Evolutionary conservation across 2,329 filamentous ascomycete genomes (phyloP), one percentile per base, ranked within the genome.

Genomic region (Blastomyces emzantsi): DNA sequence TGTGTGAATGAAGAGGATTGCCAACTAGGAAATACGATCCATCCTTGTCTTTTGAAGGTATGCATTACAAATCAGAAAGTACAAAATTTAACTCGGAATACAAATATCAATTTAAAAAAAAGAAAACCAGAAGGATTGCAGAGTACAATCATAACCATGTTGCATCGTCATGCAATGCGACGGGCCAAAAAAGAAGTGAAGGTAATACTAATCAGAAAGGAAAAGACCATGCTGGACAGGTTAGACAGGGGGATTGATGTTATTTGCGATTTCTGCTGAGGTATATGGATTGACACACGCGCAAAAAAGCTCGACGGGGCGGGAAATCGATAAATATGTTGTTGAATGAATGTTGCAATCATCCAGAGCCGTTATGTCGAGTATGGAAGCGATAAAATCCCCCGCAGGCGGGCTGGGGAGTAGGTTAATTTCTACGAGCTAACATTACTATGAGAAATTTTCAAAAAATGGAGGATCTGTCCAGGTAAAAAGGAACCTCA

Each of bases 381-480:
- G 5, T 8, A 15, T 54, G 51, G 25, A 33, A 11, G 54, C 15
- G 17, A 13, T 25, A 54, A 54, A 36, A 22, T 22, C 15, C 22
- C 15, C 3, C 6, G 3, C 33, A 56, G 7, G 33, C 9, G 39
- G 54, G 19, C 25, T n/a, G 28, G 15, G 17, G n/a, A 36, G 30
- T 51, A 22, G 45, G 54, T 62, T 62, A 62, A 56, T 62, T 62
- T 25, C 60, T 62, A 62, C 11, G 60, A 56, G 17, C 60, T 62
- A 39, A 22, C 13, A 45, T 62, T 41, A 55, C 15, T 41, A 55
- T 56, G 45, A 62, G 60, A 11, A n/a, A 22, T 28, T 56, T 45
- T 43, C 36, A 43, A 47, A 59, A 3, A 39, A 59, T 15, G 9
- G 2, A 57, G 33, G 13, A 19, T 39, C 22, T 25, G 33, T 41